phyloP scores from a whole-genome alignment of 2,329 filamentous ascomycete species.

The Fusarium mundagurra region DNA sequence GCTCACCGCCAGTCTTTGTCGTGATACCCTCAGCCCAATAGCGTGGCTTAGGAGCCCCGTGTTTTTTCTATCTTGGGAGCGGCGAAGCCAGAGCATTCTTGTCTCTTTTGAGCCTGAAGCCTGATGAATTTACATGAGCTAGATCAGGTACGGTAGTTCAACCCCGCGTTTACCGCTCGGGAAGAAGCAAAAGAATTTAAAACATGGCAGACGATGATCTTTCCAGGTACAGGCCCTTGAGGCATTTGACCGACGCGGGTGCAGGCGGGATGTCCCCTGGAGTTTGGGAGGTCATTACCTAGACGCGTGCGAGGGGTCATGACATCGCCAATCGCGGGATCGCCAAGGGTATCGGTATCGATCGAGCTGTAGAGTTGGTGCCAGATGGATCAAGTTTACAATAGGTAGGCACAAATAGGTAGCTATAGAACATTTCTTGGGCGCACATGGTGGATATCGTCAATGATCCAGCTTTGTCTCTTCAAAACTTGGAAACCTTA shows the following conservation, averaged over 20 bases:
- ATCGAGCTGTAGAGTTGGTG: conserved; percentile 22
- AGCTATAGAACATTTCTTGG: not conserved
- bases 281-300: conserved; percentile 6
- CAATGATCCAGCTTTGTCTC: conserved; percentile 1
- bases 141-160: conserved; percentile 21
- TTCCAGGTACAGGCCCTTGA: conserved; percentile 30
- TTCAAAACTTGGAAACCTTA: conserved; percentile 26
- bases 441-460: conserved; percentile 33
- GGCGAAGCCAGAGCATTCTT: conserved; percentile 22
- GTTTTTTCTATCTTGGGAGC: conserved; percentile 35
- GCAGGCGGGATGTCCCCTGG: conserved; percentile 38
- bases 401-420: not conserved
- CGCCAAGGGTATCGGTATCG: conserved; percentile 25
- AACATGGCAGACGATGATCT: conserved; percentile 27
- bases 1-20: conserved; percentile 36
- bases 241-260: conserved; percentile 34
- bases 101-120: not conserved
- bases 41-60: conserved; percentile 28
- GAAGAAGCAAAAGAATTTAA: conserved; percentile 6
- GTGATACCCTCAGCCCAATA: conserved; percentile 36
- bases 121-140: not conserved
- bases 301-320: conserved; percentile 20
- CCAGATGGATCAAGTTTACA: conserved; percentile 8
- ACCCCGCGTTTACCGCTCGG: conserved; percentile 44
- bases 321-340: conserved; percentile 42